Base-by-base conservation (phyloP, 2,329 filamentous ascomycete genomes). In the Emergomyces pasteurianus region DNA sequence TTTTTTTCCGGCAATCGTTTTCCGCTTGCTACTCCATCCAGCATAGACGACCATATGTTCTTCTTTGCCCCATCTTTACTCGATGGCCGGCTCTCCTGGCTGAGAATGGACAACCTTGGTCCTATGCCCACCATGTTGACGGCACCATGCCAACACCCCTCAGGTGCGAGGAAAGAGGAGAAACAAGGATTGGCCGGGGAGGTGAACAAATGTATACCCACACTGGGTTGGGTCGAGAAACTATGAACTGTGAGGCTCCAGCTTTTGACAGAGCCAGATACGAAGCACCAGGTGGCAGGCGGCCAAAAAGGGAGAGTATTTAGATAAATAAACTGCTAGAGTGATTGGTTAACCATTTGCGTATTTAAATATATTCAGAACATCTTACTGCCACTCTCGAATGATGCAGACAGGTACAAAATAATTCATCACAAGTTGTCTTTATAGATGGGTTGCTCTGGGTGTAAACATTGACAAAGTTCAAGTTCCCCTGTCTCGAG, bases 1-100 rank as follows among this genome's bases (percentile, higher is more conserved):
- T 92, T 95, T 82, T 96, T 96, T 77, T 96, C 90, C 6, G 91
- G 90, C 69, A 96, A 78, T 67, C 88, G 84, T 79, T 94, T 95
- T 66, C 89, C 90, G 75, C 89, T 95, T 68, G 92, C 90, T 67
- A 94, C 92, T 59, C 85, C 87, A 74, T 95, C 90, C 67, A 96
- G 81, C 88, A 96, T 90, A 52, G 90, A 91, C 63, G 88, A 92
- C 92, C 92, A 96, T 75, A 96, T 86, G 72, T 95, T 90, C 76
- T 89, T 90, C 78, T 90, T 92, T 65, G 78, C 76, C 52, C 77
- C 77, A 73, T 87, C 86, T 68, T 88, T 86, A 74, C 79, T 81
- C 42, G 74, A 71, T 40, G 76, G 73, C 57, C 74, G 72, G 68
- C 74, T 76, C 60, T 68, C 68, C 62, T 73, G 71, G 66, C 67